A percentile compares a stretch with the other conserved stretches of the same genome.
phyloP scores from a whole-genome alignment of 2,329 filamentous ascomycete genomes.

The Fusarium sp. region DNA sequence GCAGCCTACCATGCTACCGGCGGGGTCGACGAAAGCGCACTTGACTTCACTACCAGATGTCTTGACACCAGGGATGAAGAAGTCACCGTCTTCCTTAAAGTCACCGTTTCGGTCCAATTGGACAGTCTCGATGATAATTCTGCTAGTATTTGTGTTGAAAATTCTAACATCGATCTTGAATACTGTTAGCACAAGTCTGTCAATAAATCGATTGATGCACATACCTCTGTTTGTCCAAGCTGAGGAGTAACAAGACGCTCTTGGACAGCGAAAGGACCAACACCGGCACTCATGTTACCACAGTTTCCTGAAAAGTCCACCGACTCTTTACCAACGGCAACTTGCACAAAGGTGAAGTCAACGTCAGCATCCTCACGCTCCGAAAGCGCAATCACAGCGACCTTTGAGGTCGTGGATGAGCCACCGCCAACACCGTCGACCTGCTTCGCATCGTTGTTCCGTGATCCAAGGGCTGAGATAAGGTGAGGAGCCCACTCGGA shows the following conservation, averaged over 20 bases:
- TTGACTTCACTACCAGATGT: conserved; percentile 65
- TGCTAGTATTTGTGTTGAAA: conserved; percentile 72
- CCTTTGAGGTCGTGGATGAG: conserved; percentile 71
- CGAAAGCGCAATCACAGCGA: conserved; percentile 65
- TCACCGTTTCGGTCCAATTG: conserved; percentile 60
- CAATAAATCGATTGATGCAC: too few relatives aligned
- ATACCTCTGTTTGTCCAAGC: conserved; percentile 38
- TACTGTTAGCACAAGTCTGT: too few relatives aligned
- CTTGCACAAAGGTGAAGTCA: conserved; percentile 73
- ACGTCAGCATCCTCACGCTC: conserved; percentile 62
- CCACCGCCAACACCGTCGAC: conserved; percentile 73
- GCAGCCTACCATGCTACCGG: conserved; percentile 69
- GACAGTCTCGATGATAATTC: conserved; percentile 67
- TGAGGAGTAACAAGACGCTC: conserved; percentile 55
- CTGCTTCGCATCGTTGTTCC: conserved; percentile 63
- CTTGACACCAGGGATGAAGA: conserved; percentile 70
- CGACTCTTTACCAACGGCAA: conserved; percentile 66
- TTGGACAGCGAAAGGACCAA: conserved; percentile 71
- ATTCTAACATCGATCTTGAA: conserved; percentile 56
- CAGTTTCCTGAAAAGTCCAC: conserved; percentile 72
- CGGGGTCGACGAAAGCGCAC: conserved; percentile 69
- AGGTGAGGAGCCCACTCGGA: conserved; percentile 66
- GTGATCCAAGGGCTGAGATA: conserved; percentile 65
- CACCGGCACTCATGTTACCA: conserved; percentile 71
- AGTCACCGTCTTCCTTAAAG: conserved; percentile 62